Evolutionary conservation across 176 grass and related monocot genomes (phyloP).

Genomic region (Stipa capillata): DNA sequence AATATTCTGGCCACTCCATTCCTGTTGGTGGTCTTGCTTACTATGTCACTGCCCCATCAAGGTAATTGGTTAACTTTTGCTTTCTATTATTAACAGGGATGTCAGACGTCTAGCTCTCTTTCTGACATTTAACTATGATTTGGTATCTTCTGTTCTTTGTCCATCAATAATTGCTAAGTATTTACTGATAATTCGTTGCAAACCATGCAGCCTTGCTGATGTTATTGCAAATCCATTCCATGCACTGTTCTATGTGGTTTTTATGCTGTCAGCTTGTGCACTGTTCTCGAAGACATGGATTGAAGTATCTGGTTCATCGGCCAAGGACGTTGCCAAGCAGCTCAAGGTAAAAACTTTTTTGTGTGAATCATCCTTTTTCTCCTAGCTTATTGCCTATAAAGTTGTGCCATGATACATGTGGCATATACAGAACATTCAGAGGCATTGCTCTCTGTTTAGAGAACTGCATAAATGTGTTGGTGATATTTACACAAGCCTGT

Average conservation of each 20-base stretch:
- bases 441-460: not conserved
- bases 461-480: not conserved
- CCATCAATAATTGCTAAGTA: not conserved
- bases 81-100: not conserved
- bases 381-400: not conserved
- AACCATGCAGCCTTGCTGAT: slow-evolving; percentile 54
- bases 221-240: too few relatives aligned
- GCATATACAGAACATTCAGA: not conserved
- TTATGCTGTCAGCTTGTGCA: slow-evolving; percentile 70
- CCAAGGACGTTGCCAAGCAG: slow-evolving; percentile 64
- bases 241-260: slow-evolving; percentile 77
- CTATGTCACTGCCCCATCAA: slow-evolving; percentile 47
- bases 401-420: not conserved
- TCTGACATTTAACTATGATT: not conserved
- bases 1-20: slow-evolving; percentile 47
- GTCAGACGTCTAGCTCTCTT: not conserved
- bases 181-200: not conserved
- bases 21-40: slow-evolving; percentile 45
- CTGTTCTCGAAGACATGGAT: slow-evolving; percentile 85
- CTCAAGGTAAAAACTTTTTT: slow-evolving; percentile 34
- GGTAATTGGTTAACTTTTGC: slow-evolving; percentile 12
- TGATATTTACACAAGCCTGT: not conserved
- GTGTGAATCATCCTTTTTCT: not conserved
- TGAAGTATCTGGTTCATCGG: slow-evolving; percentile 46
- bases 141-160: not conserved